Conservation (phyloP, 331 rosid species). For the Saraca asoca region DNA sequence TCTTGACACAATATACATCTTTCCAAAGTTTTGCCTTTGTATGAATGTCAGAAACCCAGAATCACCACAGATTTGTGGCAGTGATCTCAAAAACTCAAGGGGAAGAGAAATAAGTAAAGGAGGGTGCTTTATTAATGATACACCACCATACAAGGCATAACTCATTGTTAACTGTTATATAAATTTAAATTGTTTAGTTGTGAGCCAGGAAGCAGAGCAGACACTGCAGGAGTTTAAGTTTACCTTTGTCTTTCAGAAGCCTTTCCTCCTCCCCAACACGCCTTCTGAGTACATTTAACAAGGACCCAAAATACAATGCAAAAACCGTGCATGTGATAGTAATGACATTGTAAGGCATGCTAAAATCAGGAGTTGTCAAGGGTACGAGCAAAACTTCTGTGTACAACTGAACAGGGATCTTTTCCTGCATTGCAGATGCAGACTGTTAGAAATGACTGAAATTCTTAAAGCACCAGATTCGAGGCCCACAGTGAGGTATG, state of each 20-base stretch:
- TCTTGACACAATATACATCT: neutral
- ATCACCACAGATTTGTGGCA: neutral
- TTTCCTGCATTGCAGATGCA: constrained; percentile 57
- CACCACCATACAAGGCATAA: neutral
- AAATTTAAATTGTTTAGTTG: constrained; percentile 10
- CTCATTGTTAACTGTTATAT: neutral
- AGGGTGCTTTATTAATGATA: neutral
- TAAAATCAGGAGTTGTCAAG: constrained; percentile 95
- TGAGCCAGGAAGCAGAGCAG: constrained; percentile 5
- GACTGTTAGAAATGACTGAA: constrained; percentile 26
- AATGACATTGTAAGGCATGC: constrained; percentile 98
- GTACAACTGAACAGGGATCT: constrained; percentile 65
- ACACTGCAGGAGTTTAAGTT: constrained; percentile 8
- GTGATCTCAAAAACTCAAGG: neutral
- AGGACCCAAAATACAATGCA: constrained; percentile 90
- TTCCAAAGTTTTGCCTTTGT: neutral
- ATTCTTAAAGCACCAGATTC: constrained; percentile 7
- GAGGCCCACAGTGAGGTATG: neutral
- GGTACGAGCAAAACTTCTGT: constrained; percentile 92
- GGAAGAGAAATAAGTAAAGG: neutral
- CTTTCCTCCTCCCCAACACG: constrained; percentile 89
- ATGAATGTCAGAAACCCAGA: neutral
- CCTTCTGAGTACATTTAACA: constrained; percentile 82
- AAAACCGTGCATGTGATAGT: constrained; percentile 91
- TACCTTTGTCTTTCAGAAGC: constrained; percentile 64